Evolutionary conservation across 805 yeast species (phyloP).

Genomic region (Starmerella lactis-condensi): DNA sequence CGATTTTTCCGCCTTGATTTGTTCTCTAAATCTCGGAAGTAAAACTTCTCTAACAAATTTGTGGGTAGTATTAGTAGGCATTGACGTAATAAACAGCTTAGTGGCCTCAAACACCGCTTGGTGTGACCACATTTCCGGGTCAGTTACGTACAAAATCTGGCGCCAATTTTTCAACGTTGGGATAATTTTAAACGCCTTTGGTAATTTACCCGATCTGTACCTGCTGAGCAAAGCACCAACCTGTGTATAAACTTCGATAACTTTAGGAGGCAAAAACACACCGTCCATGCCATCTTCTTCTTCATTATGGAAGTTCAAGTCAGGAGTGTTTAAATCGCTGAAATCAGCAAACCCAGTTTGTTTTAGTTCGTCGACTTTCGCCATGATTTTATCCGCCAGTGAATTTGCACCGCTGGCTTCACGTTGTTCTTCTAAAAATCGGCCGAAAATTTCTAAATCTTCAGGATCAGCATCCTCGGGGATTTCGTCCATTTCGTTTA

Average conservation of each 20-base stretch:
- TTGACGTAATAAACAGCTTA: constrained; percentile 75
- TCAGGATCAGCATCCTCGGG: constrained; percentile 54
- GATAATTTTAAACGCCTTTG: constrained; percentile 86
- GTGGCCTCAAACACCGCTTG: constrained; percentile 91
- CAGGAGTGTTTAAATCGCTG: constrained; percentile 22
- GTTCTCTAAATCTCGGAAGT: constrained; percentile 26
- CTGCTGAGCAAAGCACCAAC: constrained; percentile 74
- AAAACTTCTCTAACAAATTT: constrained; percentile 41
- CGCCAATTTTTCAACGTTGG: constrained; percentile 92
- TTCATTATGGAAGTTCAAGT: constrained; percentile 8
- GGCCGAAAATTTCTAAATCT: constrained; percentile 70
- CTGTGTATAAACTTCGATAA: constrained; percentile 80
- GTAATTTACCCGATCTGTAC: constrained; percentile 89
- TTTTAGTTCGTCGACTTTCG: constrained; percentile 33
- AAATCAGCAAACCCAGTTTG: constrained; percentile 28
- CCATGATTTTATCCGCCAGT: constrained; percentile 86
- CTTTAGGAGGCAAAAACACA: constrained; percentile 86
- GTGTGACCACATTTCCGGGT: constrained; percentile 88
- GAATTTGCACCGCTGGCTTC: constrained; percentile 16
- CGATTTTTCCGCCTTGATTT: constrained; percentile 27
- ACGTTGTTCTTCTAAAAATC: constrained; percentile 29
- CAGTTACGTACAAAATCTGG: constrained; percentile 78
- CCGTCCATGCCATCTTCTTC: constrained; percentile 31
- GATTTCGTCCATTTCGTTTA: constrained; percentile 27
- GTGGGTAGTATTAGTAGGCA: constrained; percentile 76